phyloP scores from a whole-genome alignment of 148 eudicot species.

The Fagopyrum tataricum region DNA sequence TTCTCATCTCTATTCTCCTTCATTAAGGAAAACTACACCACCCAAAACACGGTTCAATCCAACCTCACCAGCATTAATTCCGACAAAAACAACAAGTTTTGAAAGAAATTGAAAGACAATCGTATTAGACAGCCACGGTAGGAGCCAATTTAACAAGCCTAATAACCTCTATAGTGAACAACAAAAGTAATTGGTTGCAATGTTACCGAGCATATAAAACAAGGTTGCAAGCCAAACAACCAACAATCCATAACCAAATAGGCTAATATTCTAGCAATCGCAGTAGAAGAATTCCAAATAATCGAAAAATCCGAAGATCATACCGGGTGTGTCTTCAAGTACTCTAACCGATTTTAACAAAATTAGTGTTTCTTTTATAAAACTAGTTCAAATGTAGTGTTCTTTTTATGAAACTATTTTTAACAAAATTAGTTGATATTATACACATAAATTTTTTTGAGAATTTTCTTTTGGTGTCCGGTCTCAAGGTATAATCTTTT shows the following conservation, averaged over 20 bases:
- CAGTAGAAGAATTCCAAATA: constrained; percentile 77
- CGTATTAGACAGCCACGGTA: constrained; percentile 91
- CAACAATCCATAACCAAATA: constrained; percentile 47
- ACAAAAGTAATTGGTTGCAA: constrained; percentile 96
- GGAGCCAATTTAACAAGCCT: constrained; percentile 71
- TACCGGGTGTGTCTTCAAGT: constrained; percentile 58
- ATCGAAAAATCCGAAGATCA: constrained; percentile 77
- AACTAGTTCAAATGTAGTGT: too few species aligned
- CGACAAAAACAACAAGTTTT: constrained; percentile 85
- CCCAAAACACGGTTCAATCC: constrained; percentile 90
- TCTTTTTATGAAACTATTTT: too few species aligned
- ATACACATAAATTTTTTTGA: too few species aligned
- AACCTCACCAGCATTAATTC: constrained; percentile 71
- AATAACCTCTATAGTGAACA: constrained; percentile 78
- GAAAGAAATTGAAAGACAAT: too few species aligned
- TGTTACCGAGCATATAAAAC: constrained; percentile 89
- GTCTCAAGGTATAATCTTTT: too few species aligned
- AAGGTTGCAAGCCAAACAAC: constrained; percentile 74
- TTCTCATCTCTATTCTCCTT: too few species aligned
- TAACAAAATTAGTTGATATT: too few species aligned
- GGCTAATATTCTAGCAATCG: constrained; percentile 40
- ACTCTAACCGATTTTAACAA: constrained; percentile 72
- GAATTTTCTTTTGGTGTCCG: too few species aligned
- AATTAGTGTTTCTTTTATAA: too few species aligned
- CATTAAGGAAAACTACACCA: constrained; percentile 89